phyloP scores from a whole-genome alignment of 306 rosid genomes.

The Sophora flavescens region DNA sequence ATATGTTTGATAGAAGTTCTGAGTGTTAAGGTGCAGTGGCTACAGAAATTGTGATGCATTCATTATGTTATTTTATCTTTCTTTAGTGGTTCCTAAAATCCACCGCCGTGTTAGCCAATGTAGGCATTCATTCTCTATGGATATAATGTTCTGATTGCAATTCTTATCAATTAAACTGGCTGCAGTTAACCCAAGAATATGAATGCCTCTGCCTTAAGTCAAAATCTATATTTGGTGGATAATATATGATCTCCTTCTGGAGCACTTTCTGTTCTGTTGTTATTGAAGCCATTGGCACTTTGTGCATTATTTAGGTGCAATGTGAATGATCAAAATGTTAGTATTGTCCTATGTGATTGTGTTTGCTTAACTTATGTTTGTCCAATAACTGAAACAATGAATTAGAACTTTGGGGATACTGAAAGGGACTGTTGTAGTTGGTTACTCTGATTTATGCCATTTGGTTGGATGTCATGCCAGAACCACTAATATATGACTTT shows the following conservation, averaged over 20 bases:
- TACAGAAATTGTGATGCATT: too few relatives aligned
- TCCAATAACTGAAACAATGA: conserved; percentile 32
- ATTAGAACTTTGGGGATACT: conserved; percentile 13
- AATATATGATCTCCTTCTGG: conserved; percentile 10
- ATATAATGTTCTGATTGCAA: conserved; percentile 62
- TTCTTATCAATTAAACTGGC: conserved; percentile 95
- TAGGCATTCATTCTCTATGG: too few relatives aligned
- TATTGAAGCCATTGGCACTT: conserved; percentile 1
- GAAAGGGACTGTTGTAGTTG: conserved; percentile 32
- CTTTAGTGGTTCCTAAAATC: too few relatives aligned
- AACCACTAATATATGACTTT: conserved; percentile 38
- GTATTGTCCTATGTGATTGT: background rate
- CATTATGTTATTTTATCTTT: too few relatives aligned
- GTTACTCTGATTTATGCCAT: conserved; percentile 21
- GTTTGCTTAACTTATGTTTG: conserved; percentile 35
- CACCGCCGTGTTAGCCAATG: too few relatives aligned
- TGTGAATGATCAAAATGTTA: conserved; percentile 25
- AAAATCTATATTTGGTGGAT: conserved; percentile 2
- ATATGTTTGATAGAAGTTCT: too few relatives aligned
- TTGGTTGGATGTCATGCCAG: conserved; percentile 33
- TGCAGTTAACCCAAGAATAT: conserved; percentile 70
- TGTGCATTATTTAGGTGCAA: conserved; percentile 4
- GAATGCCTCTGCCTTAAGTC: background rate
- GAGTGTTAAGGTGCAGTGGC: too few relatives aligned
- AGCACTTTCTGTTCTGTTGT: conserved; percentile 27